phyloP scores from a whole-genome alignment of 2,329 filamentous ascomycete genomes.

The Pestalotiopsis sp. region DNA sequence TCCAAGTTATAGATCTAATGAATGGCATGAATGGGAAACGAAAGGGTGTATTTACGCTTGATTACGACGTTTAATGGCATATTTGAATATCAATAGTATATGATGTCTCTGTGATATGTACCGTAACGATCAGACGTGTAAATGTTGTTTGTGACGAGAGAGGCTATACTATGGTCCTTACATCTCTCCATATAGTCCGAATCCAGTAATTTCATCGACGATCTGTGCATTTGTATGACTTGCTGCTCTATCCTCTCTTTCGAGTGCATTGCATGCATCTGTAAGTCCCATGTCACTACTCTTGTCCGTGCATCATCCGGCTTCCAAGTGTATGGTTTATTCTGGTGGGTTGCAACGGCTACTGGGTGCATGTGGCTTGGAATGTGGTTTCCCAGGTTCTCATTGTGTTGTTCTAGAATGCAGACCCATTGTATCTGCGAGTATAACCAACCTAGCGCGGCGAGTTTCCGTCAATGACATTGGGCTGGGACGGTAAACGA shows the following conservation, averaged over 20 bases:
- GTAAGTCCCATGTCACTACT: neutral
- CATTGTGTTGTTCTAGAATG: neutral
- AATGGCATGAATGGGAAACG: neutral
- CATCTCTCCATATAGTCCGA: neutral
- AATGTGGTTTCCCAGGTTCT: neutral
- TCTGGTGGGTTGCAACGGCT: neutral
- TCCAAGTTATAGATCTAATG: neutral
- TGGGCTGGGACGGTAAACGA: neutral
- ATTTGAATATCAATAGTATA: neutral
- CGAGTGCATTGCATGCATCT: neutral
- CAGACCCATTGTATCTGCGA: neutral
- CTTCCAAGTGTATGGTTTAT: neutral
- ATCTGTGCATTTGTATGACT: neutral
- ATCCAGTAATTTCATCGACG: neutral
- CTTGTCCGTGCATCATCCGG: neutral
- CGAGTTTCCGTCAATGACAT: neutral
- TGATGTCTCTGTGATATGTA: neutral
- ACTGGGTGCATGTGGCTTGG: neutral
- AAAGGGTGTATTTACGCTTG: neutral
- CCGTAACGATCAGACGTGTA: neutral
- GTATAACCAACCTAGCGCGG: neutral
- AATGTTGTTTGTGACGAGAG: neutral
- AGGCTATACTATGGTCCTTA: neutral
- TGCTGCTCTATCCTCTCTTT: neutral
- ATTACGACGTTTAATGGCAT: neutral